Evolutionary conservation across 202 grass and related monocot species (phyloP), one percentile per base, ranked within the genome.

Genomic region (Hordeum pubiflorum): DNA sequence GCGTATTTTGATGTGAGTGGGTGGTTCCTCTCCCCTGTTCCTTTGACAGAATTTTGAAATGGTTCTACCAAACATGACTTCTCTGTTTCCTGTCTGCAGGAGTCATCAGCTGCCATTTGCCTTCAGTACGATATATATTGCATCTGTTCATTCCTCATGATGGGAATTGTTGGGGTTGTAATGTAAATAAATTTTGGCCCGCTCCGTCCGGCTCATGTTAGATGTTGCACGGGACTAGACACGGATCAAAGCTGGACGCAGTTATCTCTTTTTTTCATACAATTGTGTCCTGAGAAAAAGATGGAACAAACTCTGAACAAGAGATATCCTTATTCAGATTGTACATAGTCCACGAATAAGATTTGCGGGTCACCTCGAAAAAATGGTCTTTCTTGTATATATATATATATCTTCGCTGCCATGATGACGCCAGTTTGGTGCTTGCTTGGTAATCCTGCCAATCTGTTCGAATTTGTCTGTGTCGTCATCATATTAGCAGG

Each of bases 111-210:
- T 86, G 71, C 44, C 56, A 33, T 41, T 79, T 80, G 80, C 78
- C 65, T 81, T 64, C 70, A 18, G n/a, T 83, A 57, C 73, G 79
- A 48, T 81, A 83, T 88, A 70, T 79, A 81, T 22, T 77, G 48
- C 86, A 87, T 85, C 75, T 60, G 12, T 64, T 15, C 69, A 72
- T 72, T 72, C 54, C 74, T 89, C 77, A 81, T 55, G 62, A 58
- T 69, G 81, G 89, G 86, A 94, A 69, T 72, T 87, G 80, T 74
- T 88, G 64, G 75, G 64, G 2, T 73, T 90, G 72, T 97, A 61
- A 77, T 97, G 94, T 92, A 94, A 84, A 97, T 94, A 91, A 94
- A 78, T 79, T 94, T 97, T 87, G 81, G 67, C 64, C 69, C 24
- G 74, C 64, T 79, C 74, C 57, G 46, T 89, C 76, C 61, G 22